These are phyloP conservation scores for Kokia cookei DNA, from an alignment of 441 rosid species.

Conservation along the genomic window DNA sequence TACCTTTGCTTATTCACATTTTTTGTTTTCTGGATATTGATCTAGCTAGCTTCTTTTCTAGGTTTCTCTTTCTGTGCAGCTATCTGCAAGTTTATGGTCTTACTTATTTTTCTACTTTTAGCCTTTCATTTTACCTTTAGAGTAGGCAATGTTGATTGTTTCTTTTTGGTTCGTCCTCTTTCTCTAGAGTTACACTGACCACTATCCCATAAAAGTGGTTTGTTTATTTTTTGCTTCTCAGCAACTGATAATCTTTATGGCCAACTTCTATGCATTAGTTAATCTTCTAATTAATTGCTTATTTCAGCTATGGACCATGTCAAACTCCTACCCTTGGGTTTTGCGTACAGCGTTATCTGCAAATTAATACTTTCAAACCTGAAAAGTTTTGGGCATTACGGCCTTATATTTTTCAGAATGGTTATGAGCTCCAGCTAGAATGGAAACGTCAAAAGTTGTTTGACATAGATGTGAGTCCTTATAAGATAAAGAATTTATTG, in stretches of 20 bases:
- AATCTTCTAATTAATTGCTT: slow-evolving; percentile 19
- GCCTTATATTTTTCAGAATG: slow-evolving; percentile 50
- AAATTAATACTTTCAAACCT: slow-evolving; percentile 82
- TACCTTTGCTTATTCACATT: not conserved
- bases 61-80: not conserved
- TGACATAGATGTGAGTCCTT: slow-evolving; percentile 65
- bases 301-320: slow-evolving; percentile 90
- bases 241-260: not conserved
- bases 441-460: slow-evolving; percentile 86
- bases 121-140: not conserved
- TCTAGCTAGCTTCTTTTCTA: not conserved
- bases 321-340: slow-evolving; percentile 98
- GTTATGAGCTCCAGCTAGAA: slow-evolving; percentile 81
- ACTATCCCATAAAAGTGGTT: not conserved
- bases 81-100: not conserved
- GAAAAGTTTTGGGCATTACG: slow-evolving; percentile 80
- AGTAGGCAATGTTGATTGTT: not conserved
- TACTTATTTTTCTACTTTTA: not conserved
- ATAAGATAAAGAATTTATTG: slow-evolving; percentile 9
- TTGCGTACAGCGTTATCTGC: slow-evolving; percentile 87
- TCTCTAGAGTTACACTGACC: not conserved
- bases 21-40: not conserved
- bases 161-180: not conserved
- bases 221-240: not conserved
- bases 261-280: not conserved